Evolutionary conservation across 208 protist genomes (phyloP).

Genomic region (Acanthamoeba healyi): DNA sequence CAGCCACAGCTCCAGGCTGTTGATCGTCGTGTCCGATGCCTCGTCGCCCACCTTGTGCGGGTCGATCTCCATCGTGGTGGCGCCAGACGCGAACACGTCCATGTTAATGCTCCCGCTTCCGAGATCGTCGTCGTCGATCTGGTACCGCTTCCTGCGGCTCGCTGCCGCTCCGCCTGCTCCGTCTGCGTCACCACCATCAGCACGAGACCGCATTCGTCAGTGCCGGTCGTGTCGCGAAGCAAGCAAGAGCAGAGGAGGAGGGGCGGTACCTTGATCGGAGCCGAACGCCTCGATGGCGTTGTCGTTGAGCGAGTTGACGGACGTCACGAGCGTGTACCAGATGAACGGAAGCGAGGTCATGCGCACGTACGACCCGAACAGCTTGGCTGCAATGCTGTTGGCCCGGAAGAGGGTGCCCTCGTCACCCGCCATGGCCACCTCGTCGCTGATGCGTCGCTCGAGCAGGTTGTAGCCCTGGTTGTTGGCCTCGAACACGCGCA

Average conservation of each 20-base stretch:
- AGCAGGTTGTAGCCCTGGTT: background rate
- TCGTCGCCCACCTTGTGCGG: background rate
- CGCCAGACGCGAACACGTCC: background rate
- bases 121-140: background rate
- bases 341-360: background rate
- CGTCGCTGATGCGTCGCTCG: background rate
- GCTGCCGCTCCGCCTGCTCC: background rate
- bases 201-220: no score
- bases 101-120: background rate
- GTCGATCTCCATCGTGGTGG: conserved; percentile 39
- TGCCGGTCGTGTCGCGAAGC: no score
- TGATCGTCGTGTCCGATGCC: background rate
- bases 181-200: background rate
- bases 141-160: background rate
- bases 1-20: conserved; percentile 63
- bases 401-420: background rate
- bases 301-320: background rate
- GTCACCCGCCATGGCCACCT: background rate
- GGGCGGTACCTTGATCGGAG: background rate
- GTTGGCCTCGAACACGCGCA: background rate
- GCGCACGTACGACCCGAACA: background rate
- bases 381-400: background rate
- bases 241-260: no score
- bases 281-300: background rate
- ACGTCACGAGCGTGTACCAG: background rate